Base-by-base conservation (phyloP, 495 filamentous ascomycete genomes). In the Penicillium coffeae region DNA sequence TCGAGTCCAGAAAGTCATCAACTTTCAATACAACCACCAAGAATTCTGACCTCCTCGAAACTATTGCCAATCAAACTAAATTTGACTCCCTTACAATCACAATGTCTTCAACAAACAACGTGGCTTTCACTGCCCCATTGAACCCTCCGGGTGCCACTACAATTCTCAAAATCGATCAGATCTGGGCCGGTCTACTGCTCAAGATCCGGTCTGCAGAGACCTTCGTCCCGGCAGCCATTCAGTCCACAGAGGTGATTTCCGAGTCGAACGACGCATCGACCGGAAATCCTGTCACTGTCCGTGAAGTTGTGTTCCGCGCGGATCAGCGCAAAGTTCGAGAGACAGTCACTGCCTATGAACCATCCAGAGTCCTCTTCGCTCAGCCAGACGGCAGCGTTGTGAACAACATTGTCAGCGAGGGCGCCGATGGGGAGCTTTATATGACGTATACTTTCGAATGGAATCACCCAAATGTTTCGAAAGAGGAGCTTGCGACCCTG, bases 391-490 rank as follows among this genome's bases (percentile, higher is more conserved):
- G 66, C 21, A 62, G 58, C 37, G 50, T 64, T 2, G 60, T 79
- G 34, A 69, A 60, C 27, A 82, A 82, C 52, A 66, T 77, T 13
- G 52, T 82, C 16, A 77, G 72, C 21, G 62, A 72, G 15, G 75
- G 78, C 4, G 52, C 61, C 6, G 46, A 46, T 16, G 68, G 66
- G 3, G 74, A 75, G 20, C 53, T 77, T 6, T 66, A 68, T 15
- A 68, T 82, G 67, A 82, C 78, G 3, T 82, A 77, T 55, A 71
- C 72, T 13, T 82, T 79, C 48, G 76, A 80, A 43, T 77, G 73
- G 69, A 60, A 58, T 9, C 61, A 77, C 40, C 63, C 68, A 1
- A 60, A 68, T 12, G 51, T 69, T 10, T 53, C 60, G 10, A 37
- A 54, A 35, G 68, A 64, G 19, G 67, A 66, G 9, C 44, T 63